Conservation (phyloP, 164 flowering plant genomes). For the Buxus sempervirens region DNA sequence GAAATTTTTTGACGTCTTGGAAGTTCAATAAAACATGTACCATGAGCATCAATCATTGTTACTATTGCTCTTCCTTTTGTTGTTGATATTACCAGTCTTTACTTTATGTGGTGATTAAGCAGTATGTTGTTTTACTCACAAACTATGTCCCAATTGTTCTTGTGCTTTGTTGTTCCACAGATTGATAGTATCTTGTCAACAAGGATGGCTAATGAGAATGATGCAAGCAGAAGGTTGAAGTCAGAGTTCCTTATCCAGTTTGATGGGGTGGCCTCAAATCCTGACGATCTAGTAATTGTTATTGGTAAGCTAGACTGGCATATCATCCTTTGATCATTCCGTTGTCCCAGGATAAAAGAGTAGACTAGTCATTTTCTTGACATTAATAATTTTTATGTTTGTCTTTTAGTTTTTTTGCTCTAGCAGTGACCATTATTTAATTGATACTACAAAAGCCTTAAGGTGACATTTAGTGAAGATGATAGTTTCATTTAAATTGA, state of each 20-base stretch:
- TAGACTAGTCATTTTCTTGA: not conserved
- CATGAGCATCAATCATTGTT: too few species aligned
- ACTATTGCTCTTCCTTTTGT: too few species aligned
- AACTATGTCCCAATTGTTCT: not conserved
- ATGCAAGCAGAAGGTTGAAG: slow-evolving; percentile 93
- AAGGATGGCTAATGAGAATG: slow-evolving; percentile 81
- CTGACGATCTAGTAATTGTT: slow-evolving; percentile 81
- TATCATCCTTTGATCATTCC: slow-evolving; percentile 2
- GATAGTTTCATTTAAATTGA: too few species aligned
- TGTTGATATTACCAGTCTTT: not conserved
- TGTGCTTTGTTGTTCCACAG: slow-evolving; percentile 30
- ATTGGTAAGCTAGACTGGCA: slow-evolving; percentile 56
- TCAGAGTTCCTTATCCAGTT: slow-evolving; percentile 98
- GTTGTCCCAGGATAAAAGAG: not conserved
- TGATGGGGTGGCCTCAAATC: slow-evolving; percentile 92
- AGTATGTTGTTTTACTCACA: not conserved
- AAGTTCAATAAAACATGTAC: too few species aligned
- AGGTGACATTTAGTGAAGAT: not conserved
- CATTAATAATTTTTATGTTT: not conserved
- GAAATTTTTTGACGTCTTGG: not conserved
- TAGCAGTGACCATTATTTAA: not conserved
- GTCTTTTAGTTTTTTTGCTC: not conserved
- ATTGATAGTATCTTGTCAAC: slow-evolving; percentile 97
- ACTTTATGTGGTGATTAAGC: not conserved
- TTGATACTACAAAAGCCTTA: not conserved